Conservation (phyloP, 139 green algal species). For the Chlorella sorokiniana region DNA sequence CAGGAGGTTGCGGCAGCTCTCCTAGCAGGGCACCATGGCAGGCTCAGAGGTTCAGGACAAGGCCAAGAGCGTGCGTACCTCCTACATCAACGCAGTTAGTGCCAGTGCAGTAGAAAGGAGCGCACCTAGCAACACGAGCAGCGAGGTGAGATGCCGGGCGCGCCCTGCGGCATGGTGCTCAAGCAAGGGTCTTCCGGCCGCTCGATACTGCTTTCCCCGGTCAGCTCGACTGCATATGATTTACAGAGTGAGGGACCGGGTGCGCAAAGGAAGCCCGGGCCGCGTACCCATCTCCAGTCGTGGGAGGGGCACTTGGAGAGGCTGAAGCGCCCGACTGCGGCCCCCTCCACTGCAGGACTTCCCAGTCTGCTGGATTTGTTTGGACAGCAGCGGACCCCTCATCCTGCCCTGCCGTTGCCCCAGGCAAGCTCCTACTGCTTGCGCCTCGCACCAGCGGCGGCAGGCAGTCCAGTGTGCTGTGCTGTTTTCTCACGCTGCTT, state of each 20-base stretch:
- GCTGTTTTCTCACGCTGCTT: background rate
- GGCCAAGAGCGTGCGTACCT: background rate
- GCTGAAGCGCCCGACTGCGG: background rate
- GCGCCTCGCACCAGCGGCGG: background rate
- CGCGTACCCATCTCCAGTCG: too few species aligned
- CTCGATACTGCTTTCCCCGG: too few species aligned
- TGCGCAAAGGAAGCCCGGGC: too few species aligned
- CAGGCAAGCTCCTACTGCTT: conserved; percentile 34
- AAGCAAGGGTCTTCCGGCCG: too few species aligned
- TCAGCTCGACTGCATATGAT: too few species aligned
- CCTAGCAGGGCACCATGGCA: too few species aligned
- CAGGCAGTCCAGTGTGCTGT: too few species aligned
- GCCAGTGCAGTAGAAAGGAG: background rate
- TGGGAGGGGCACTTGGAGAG: too few species aligned
- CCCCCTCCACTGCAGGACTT: conserved; percentile 26
- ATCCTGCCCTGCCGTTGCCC: conserved; percentile 74
- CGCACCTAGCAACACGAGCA: background rate
- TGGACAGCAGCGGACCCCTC: conserved; percentile 63
- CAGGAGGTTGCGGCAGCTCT: too few species aligned
- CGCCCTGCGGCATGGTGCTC: too few species aligned
- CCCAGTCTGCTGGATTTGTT: conserved; percentile 83
- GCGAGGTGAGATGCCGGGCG: conserved; percentile 8
- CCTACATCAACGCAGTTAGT: background rate
- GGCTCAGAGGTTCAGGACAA: conserved; percentile 7
- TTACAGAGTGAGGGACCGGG: too few species aligned